Evolutionary conservation across 1,284 basidiomycete genomes (phyloP), one percentile per base, ranked within the genome.

Genomic region (Abortiporus biennis): DNA sequence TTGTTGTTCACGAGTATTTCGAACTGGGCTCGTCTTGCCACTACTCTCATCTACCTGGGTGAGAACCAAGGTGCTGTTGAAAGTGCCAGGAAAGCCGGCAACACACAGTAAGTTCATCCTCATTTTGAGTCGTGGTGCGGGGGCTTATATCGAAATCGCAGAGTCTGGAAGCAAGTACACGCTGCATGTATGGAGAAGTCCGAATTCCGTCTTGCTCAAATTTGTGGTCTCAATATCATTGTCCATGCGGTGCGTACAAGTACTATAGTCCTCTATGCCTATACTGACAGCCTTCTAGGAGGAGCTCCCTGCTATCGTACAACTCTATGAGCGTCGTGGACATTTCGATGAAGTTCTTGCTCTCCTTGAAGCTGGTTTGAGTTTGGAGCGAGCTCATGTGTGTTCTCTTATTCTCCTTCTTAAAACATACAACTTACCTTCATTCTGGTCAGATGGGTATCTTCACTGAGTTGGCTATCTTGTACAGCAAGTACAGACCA

Each of bases 91-190:
- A 99, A 99, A 65, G 96, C 96, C 15, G 96, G 96, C 23, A 99
- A 99, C 63, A 99, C 96, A 8, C 92, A 96, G 86, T 89, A 53
- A 55, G 82, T 70, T 15, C 23, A 15, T n/a, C n/a, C n/a, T 41
- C 33, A 40, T 29, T 23, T 35, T 31, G 36, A 29, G 48, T 9
- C 37, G 45, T 33, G 8, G 2, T 24, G 6, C 19, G 4, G 16
- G 2, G 17, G 22, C 35, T 38, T 56, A n/a, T 36, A 55, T 40
- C 23, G 6, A 31, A 38, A 16, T 17, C 13, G 25, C 48, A 89
- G 87, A 66, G 96, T 99, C n/a, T 99, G 96, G 96, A 98, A 98
- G 69, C 96, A 99, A 65, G 96, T 99, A 46, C 95, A 99, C 55
- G 91, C 93, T 17, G 96, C 96, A 31, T 99, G 96, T 68, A 83